phyloP scores from a whole-genome alignment of 2,329 filamentous ascomycete genomes.

The Cladosporium sp. region DNA sequence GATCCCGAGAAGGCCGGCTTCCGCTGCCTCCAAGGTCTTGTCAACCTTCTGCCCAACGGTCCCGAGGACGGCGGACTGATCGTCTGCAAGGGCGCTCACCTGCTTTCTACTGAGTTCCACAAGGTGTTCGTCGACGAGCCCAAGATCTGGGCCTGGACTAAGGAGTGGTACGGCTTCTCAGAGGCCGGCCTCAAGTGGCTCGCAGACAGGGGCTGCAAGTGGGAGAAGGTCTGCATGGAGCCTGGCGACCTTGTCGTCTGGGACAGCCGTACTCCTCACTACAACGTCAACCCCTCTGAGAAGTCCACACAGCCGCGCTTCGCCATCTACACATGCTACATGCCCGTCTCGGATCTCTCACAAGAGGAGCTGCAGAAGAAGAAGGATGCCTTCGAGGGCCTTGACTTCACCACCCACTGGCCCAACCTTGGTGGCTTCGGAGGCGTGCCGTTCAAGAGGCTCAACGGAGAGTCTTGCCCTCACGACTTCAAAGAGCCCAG shows the following conservation, averaged over 20 bases:
- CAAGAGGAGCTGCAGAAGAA: slow-evolving; percentile 26
- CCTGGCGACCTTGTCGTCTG: slow-evolving; percentile 32
- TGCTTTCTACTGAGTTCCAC: slow-evolving; percentile 39
- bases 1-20: slow-evolving; percentile 49
- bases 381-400: slow-evolving; percentile 24
- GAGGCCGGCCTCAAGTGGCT: slow-evolving; percentile 29
- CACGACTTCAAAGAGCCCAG: slow-evolving; percentile 40
- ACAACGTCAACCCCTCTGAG: slow-evolving; percentile 28
- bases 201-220: slow-evolving; percentile 26
- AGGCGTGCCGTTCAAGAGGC: slow-evolving; percentile 18
- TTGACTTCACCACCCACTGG: slow-evolving; percentile 29
- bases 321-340: slow-evolving; percentile 32
- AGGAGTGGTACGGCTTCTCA: slow-evolving; percentile 35
- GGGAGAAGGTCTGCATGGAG: slow-evolving; percentile 31
- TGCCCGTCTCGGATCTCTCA: slow-evolving; percentile 30
- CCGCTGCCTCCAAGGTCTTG: slow-evolving; percentile 53
- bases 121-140: slow-evolving; percentile 29
- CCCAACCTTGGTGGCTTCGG: slow-evolving; percentile 35
- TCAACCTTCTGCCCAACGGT: slow-evolving; percentile 46
- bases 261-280: slow-evolving; percentile 31
- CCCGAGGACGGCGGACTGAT: slow-evolving; percentile 42
- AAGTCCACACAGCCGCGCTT: slow-evolving; percentile 26
- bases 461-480: slow-evolving; percentile 32
- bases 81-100: slow-evolving; percentile 37
- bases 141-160: slow-evolving; percentile 20